A percentile compares a stretch with the other conserved stretches of the same genome.
Conservation (phyloP, 1,139 yeast species). For the Sugiyamaella paludigena region DNA sequence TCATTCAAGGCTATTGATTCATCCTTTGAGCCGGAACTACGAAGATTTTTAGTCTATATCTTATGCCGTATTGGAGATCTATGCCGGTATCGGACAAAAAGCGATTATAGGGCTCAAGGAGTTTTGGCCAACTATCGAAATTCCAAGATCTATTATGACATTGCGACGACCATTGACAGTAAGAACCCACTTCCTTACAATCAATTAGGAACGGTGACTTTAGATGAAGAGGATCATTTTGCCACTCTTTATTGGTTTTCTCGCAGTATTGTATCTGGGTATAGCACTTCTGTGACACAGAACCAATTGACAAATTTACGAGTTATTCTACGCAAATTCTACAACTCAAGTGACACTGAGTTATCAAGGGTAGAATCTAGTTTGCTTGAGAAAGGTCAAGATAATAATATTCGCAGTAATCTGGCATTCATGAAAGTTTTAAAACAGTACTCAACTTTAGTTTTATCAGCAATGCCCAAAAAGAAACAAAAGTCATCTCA, state of each 20-base stretch:
- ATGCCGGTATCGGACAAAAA: conserved; percentile 23
- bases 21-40: neutral
- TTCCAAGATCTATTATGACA: conserved; percentile 24
- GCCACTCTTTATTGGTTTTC: conserved; percentile 15
- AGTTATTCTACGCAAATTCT: neutral
- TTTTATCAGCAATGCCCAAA: too few species aligned
- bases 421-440: neutral
- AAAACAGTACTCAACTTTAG: too few species aligned
- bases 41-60: neutral
- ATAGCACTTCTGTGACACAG: neutral
- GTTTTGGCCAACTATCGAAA: conserved; percentile 17
- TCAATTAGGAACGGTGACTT: conserved; percentile 19
- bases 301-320: neutral
- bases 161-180: conserved; percentile 18
- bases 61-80: conserved; percentile 27
- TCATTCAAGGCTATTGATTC: neutral
- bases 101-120: conserved; percentile 5
- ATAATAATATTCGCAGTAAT: neutral
- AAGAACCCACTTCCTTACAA: conserved; percentile 15
- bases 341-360: neutral
- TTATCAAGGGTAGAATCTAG: neutral
- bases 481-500: too few species aligned
- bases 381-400: neutral
- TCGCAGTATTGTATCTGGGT: neutral
- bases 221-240: conserved; percentile 17